A percentile compares a stretch with the other conserved stretches of the same genome.
Conservation (phyloP, 805 yeast genomes). For the Sungouiella thailandica region DNA sequence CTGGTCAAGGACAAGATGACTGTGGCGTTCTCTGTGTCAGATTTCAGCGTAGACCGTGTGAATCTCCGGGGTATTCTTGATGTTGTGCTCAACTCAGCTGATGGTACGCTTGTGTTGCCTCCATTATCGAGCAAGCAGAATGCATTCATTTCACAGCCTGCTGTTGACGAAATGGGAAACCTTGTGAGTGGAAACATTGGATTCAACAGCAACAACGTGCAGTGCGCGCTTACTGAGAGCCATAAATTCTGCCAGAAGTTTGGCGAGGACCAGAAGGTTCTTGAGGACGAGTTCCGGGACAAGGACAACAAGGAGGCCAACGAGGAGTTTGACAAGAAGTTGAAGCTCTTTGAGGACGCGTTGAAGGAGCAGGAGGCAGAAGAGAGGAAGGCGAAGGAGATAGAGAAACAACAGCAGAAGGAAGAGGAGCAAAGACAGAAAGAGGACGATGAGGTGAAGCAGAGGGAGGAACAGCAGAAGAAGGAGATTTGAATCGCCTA, state of each 20-base stretch:
- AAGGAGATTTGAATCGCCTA: too few species aligned
- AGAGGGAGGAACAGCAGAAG: too few species aligned
- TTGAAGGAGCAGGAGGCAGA: neutral
- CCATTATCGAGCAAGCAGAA: neutral
- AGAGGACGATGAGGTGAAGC: too few species aligned
- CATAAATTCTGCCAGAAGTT: neutral
- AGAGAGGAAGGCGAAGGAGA: neutral
- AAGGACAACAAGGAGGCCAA: neutral
- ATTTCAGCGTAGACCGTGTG: slow-evolving; percentile 5
- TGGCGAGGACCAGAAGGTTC: neutral
- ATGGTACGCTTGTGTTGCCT: neutral
- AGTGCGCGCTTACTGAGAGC: neutral
- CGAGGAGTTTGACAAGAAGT: neutral
- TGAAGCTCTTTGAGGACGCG: neutral
- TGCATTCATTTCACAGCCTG: neutral
- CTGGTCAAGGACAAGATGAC: slow-evolving; percentile 23
- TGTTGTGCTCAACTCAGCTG: neutral
- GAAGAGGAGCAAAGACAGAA: neutral
- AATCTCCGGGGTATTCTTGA: neutral
- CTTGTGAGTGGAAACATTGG: neutral
- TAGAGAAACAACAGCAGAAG: neutral
- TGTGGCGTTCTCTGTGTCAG: slow-evolving; percentile 33
- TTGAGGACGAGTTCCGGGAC: neutral
- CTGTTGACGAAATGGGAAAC: neutral
- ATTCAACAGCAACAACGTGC: neutral